Evolutionary conservation across 148 eudicot genomes (phyloP).

Genomic region (Spergularia marina): DNA sequence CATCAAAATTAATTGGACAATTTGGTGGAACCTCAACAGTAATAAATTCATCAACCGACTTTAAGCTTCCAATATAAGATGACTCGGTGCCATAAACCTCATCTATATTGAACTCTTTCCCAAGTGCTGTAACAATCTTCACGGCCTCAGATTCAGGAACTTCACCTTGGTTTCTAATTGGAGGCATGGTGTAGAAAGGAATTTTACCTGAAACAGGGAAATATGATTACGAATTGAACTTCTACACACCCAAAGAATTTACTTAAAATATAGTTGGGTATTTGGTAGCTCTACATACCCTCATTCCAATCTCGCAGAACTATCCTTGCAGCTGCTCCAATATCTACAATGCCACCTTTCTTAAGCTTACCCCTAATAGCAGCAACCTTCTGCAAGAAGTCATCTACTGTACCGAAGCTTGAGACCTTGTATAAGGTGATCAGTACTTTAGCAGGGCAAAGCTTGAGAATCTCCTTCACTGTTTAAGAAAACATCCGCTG

Average conservation of each 20-base stretch:
- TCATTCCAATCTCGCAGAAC: constrained; percentile 95
- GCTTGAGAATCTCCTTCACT: constrained; percentile 91
- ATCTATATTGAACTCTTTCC: constrained; percentile 81
- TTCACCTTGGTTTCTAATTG: constrained; percentile 62
- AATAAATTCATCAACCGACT: constrained; percentile 64
- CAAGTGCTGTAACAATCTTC: constrained; percentile 73
- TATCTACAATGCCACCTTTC: constrained; percentile 85
- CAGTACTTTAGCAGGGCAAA: constrained; percentile 69
- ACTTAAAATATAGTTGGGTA: not conserved
- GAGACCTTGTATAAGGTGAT: constrained; percentile 80
- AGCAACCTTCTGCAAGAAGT: constrained; percentile 83
- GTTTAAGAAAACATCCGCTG: constrained; percentile 19
- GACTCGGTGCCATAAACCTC: constrained; percentile 82
- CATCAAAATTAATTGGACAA: constrained; percentile 66
- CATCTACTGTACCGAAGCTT: constrained; percentile 83
- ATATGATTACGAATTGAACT: not conserved
- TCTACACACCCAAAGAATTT: not conserved
- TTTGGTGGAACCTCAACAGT: constrained; percentile 80
- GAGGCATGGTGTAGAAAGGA: constrained; percentile 92
- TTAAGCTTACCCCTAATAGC: constrained; percentile 85
- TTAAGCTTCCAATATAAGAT: constrained; percentile 81
- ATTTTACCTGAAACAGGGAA: constrained; percentile 65
- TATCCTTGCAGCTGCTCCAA: constrained; percentile 85
- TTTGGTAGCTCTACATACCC: constrained; percentile 42
- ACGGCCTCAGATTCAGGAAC: constrained; percentile 64